A percentile compares a stretch with the other conserved stretches of the same genome.
Conservation (phyloP, 495 filamentous ascomycete species). For the Aspergillus indologenus region DNA sequence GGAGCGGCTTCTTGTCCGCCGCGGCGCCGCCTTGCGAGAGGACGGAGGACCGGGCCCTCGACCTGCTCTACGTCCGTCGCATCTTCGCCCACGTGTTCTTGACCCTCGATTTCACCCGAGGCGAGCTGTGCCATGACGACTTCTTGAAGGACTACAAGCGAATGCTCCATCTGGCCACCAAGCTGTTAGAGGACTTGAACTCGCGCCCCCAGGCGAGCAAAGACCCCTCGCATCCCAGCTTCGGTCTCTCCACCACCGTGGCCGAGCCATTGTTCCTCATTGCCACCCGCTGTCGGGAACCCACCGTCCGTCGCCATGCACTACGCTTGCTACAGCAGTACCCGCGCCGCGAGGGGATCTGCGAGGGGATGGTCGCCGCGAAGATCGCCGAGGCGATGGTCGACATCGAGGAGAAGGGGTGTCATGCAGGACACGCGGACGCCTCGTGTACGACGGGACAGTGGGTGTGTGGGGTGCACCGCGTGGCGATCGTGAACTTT, state of each 20-base stretch:
- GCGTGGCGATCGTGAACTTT: neutral
- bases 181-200: neutral
- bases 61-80: neutral
- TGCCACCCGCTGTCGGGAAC: neutral
- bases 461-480: neutral
- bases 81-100: neutral
- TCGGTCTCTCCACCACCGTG: neutral
- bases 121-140: conserved; percentile 1
- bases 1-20: neutral
- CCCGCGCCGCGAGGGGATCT: conserved; percentile 1
- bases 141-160: neutral
- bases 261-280: conserved; percentile 1
- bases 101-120: neutral
- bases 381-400: neutral
- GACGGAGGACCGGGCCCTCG: neutral
- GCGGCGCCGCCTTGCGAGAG: neutral
- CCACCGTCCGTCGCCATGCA: neutral
- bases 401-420: neutral
- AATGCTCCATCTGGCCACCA: neutral
- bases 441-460: neutral
- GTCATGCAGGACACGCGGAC: neutral
- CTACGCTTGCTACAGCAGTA: neutral
- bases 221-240: neutral
- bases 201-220: neutral
- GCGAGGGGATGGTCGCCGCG: neutral